phyloP scores from a whole-genome alignment of 2,329 filamentous ascomycete species.

The Xylariomycetidae sp. region DNA sequence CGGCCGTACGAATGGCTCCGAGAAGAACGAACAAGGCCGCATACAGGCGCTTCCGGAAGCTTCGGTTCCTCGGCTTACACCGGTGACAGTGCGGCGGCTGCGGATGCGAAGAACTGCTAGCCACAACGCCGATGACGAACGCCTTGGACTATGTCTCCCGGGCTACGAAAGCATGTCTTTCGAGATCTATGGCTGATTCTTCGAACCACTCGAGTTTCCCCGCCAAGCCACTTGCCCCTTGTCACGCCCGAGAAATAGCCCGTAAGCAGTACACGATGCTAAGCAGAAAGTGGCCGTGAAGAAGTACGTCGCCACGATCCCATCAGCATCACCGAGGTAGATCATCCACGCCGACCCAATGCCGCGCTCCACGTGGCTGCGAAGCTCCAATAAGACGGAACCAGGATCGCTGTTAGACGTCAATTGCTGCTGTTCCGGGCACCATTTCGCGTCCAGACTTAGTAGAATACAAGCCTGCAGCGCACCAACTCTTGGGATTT shows the following conservation, averaged over 20 bases:
- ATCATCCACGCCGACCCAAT: constrained; percentile 27
- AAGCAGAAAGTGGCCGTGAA: constrained; percentile 13
- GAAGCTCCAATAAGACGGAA: constrained; percentile 20
- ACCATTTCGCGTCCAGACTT: no score
- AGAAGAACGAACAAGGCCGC: no score
- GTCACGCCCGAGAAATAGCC: constrained; percentile 3
- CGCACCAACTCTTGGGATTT: constrained; percentile 9
- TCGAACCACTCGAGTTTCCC: no score
- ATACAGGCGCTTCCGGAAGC: no score
- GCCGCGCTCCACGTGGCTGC: constrained; percentile 24
- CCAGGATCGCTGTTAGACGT: neutral
- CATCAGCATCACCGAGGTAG: constrained; percentile 26
- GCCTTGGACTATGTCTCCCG: neutral
- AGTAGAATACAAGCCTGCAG: constrained; percentile 17
- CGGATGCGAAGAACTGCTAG: neutral
- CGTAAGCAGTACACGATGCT: constrained; percentile 3
- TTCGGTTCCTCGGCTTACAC: no score
- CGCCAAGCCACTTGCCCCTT: no score
- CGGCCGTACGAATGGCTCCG: no score
- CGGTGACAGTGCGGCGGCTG: no score
- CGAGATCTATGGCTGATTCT: neutral
- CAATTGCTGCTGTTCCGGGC: no score
- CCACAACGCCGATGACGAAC: neutral
- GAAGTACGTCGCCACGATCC: constrained; percentile 24
- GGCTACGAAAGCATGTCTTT: neutral